A percentile compares a stretch with the other conserved stretches of the same genome.
These are phyloP conservation scores for Cercospora citrullina DNA, from an alignment of 2,329 filamentous ascomycete genomes.

Conservation along the genomic window DNA sequence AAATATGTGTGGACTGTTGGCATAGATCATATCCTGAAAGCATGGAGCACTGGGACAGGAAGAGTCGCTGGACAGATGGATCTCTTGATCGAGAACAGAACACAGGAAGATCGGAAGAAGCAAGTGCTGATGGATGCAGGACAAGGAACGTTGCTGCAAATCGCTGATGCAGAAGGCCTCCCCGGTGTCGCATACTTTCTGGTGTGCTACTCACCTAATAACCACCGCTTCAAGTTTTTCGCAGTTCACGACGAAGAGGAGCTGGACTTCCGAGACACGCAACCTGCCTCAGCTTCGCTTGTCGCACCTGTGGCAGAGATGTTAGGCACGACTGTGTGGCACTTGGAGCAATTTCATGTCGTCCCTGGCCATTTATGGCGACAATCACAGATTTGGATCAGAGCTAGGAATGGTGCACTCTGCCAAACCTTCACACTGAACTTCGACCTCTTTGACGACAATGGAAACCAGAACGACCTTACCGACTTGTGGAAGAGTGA, in stretches of 20 bases:
- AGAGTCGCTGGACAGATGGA: slow-evolving; percentile 76
- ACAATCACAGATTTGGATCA: slow-evolving; percentile 49
- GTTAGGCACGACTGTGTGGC: slow-evolving; percentile 54
- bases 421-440: slow-evolving; percentile 69
- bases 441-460: slow-evolving; percentile 66
- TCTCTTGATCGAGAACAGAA: slow-evolving; percentile 62
- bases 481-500: slow-evolving; percentile 63
- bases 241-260: slow-evolving; percentile 53
- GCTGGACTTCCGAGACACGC: slow-evolving; percentile 41
- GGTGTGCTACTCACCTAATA: slow-evolving; percentile 84
- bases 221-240: slow-evolving; percentile 95
- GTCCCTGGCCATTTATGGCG: slow-evolving; percentile 43
- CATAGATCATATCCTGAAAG: slow-evolving; percentile 81
- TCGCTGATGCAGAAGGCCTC: slow-evolving; percentile 50
- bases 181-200: slow-evolving; percentile 55
- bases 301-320: slow-evolving; percentile 61
- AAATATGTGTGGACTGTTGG: slow-evolving; percentile 74
- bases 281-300: slow-evolving; percentile 58
- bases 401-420: slow-evolving; percentile 57
- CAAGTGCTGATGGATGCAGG: slow-evolving; percentile 72
- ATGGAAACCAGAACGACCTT: slow-evolving; percentile 56
- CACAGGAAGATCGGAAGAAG: slow-evolving; percentile 43
- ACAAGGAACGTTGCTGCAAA: slow-evolving; percentile 72
- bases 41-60: slow-evolving; percentile 85
- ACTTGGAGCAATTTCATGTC: slow-evolving; percentile 50